A percentile compares a stretch with the other conserved stretches of the same genome.
Conservation (phyloP, 768 basidiomycete species). For the Tricholoma sp. region DNA sequence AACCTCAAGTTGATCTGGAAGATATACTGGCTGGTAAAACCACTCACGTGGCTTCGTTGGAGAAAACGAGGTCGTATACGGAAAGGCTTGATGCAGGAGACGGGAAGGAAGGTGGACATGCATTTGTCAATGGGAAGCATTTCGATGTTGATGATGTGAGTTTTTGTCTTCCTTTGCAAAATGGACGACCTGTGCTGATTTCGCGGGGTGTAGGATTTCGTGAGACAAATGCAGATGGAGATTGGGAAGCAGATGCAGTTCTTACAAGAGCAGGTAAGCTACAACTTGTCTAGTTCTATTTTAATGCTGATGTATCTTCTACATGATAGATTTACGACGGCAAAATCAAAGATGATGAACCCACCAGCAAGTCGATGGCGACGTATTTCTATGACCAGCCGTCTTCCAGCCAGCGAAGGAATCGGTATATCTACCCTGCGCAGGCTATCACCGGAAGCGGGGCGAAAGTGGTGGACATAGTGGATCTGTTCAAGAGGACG, state of each 20-base stretch:
- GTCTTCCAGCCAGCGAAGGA: constrained; percentile 63
- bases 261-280: constrained; percentile 66
- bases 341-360: constrained; percentile 46
- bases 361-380: constrained; percentile 37
- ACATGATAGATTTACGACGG: constrained; percentile 50
- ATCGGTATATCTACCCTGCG: constrained; percentile 63
- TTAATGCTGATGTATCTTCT: constrained; percentile 1
- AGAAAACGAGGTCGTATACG: constrained; percentile 47
- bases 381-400: constrained; percentile 92
- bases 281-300: neutral
- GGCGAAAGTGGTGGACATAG: constrained; percentile 50
- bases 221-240: constrained; percentile 59
- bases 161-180: neutral
- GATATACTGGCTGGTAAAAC: constrained; percentile 31
- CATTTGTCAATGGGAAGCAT: constrained; percentile 88
- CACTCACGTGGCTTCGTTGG: constrained; percentile 25
- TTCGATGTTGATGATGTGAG: constrained; percentile 60
- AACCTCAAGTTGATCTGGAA: constrained; percentile 28
- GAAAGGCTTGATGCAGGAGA: constrained; percentile 51
- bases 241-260: constrained; percentile 55
- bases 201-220: constrained; percentile 48
- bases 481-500: constrained; percentile 43
- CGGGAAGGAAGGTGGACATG: constrained; percentile 49
- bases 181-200: neutral
- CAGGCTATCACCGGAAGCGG: constrained; percentile 32